Conservation (phyloP, 2,329 filamentous ascomycete genomes). For the Nigrospora oryzae region DNA sequence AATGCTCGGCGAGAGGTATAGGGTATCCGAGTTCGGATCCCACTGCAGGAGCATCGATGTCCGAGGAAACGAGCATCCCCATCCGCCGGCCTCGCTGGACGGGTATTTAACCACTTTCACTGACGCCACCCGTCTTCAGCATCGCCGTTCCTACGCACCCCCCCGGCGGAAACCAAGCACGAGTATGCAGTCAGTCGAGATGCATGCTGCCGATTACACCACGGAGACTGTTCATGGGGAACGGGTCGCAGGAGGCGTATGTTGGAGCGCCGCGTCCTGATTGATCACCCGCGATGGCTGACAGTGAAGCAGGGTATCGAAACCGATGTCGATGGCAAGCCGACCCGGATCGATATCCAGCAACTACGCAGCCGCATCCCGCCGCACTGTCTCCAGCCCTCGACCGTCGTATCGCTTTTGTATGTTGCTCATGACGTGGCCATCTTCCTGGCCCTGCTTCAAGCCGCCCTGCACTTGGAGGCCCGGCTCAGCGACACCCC, state of each 20-base stretch:
- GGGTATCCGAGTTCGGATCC: no score
- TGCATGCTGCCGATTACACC: constrained; percentile 2
- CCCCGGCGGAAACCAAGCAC: no score
- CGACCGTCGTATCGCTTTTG: constrained; percentile 36
- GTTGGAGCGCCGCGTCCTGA: neutral
- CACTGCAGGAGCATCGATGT: no score
- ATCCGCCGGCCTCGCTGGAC: no score
- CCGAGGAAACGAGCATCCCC: no score
- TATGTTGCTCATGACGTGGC: constrained; percentile 47
- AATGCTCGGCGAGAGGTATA: no score
- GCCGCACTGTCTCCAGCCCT: constrained; percentile 49
- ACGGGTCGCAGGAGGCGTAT: constrained; percentile 5
- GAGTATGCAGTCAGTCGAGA: neutral
- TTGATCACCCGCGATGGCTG: neutral
- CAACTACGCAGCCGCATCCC: constrained; percentile 43
- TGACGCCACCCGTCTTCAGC: no score
- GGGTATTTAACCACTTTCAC: no score
- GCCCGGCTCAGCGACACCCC: constrained; percentile 31
- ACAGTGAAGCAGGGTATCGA: constrained; percentile 4
- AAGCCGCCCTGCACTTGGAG: constrained; percentile 41
- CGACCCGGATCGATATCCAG: constrained; percentile 26
- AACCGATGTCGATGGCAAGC: constrained; percentile 3
- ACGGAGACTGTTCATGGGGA: constrained; percentile 9
- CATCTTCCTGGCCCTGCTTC: constrained; percentile 38
- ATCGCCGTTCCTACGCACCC: no score